A percentile compares a stretch with the other conserved stretches of the same genome.
Evolutionary conservation across 2,329 filamentous ascomycete genomes (phyloP).

Genomic region (Penicillium sp.): DNA sequence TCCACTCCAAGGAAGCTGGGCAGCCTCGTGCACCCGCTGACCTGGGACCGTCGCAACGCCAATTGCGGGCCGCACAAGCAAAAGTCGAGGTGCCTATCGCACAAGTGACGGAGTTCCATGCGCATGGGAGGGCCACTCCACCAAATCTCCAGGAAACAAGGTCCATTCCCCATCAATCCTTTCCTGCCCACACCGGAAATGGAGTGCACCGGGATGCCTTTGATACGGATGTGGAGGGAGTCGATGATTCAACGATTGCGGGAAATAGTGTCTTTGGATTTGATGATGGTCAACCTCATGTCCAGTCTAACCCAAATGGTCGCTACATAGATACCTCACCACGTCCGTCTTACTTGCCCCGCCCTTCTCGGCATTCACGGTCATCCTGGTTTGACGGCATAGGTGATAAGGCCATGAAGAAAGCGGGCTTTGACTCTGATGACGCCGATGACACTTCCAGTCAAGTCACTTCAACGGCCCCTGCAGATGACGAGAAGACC

Average conservation of each 20-base stretch:
- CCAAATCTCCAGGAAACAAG: constrained; percentile 18
- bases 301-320: constrained; percentile 18
- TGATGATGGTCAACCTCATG: constrained; percentile 31
- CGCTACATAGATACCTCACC: constrained; percentile 22
- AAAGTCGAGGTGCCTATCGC: constrained; percentile 35
- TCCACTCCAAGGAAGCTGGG: constrained; percentile 40
- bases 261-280: constrained; percentile 39
- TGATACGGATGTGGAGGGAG: constrained; percentile 45
- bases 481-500: constrained; percentile 32
- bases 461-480: constrained; percentile 30
- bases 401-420: constrained; percentile 36
- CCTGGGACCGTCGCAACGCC: constrained; percentile 28
- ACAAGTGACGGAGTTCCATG: constrained; percentile 22
- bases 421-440: constrained; percentile 38
- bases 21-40: constrained; percentile 27
- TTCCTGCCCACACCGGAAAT: constrained; percentile 11
- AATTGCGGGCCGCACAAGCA: constrained; percentile 36
- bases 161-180: constrained; percentile 16
- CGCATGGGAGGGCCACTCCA: constrained; percentile 16
- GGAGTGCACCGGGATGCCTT: constrained; percentile 35
- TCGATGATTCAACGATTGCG: constrained; percentile 45
- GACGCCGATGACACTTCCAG: constrained; percentile 32
- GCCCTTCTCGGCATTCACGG: constrained; percentile 27
- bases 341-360: constrained; percentile 24
- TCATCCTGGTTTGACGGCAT: constrained; percentile 35